Conservation (phyloP, 1,284 basidiomycete species). For the Ustilago esculenta region DNA sequence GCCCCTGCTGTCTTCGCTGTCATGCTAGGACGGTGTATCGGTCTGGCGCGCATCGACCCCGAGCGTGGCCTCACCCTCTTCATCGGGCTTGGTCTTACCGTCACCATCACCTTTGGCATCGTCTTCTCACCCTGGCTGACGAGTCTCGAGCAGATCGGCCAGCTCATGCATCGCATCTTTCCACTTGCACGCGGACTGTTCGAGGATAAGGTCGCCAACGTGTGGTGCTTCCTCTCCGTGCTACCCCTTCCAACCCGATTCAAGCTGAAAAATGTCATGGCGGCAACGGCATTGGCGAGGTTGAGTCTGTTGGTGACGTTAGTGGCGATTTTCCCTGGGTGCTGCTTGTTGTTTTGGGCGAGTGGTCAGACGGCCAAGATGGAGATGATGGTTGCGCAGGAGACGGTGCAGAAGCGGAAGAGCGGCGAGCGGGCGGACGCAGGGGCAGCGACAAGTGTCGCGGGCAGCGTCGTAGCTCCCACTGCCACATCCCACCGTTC, state of each 20-base stretch:
- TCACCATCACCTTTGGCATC: conserved; percentile 73
- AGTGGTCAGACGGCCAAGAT: conserved; percentile 56
- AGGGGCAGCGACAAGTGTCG: not conserved
- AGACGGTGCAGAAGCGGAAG: conserved; percentile 5
- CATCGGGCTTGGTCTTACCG: conserved; percentile 73
- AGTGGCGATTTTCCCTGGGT: conserved; percentile 63
- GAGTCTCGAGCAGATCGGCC: conserved; percentile 71
- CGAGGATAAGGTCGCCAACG: conserved; percentile 95
- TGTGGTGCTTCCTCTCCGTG: conserved; percentile 74
- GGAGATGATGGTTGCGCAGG: conserved; percentile 58
- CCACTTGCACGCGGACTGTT: conserved; percentile 89
- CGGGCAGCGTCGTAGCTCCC: conserved; percentile 11
- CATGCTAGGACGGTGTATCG: conserved; percentile 71
- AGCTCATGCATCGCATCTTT: conserved; percentile 83
- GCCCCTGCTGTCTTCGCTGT: conserved; percentile 75
- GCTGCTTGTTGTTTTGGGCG: conserved; percentile 56
- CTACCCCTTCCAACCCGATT: conserved; percentile 53
- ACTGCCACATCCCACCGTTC: conserved; percentile 15
- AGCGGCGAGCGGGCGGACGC: conserved; percentile 1
- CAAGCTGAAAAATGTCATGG: conserved; percentile 54
- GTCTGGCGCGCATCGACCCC: conserved; percentile 80
- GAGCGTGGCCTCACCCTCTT: conserved; percentile 75
- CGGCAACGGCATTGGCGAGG: conserved; percentile 57
- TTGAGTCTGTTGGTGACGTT: conserved; percentile 67
- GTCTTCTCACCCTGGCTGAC: conserved; percentile 81